Evolutionary conservation across 2,329 filamentous ascomycete genomes (phyloP).

Genomic region (Aspergillus tanneri): DNA sequence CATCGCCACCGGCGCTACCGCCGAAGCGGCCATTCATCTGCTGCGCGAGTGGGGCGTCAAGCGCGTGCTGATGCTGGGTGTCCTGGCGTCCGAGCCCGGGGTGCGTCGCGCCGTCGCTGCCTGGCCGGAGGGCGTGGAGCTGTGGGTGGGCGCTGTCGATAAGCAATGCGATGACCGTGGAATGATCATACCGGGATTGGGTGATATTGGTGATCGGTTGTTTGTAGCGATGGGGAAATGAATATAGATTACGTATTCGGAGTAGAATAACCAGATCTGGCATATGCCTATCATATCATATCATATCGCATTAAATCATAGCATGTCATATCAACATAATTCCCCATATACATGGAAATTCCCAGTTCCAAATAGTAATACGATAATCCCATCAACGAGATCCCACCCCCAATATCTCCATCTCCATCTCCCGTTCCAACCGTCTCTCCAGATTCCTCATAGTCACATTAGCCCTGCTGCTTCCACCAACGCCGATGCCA

Average conservation of each 20-base stretch:
- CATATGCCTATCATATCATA: background rate
- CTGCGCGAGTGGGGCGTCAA: constrained; percentile 89
- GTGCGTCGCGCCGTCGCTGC: constrained; percentile 68
- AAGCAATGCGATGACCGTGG: constrained; percentile 68
- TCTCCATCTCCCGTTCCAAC: constrained; percentile 4
- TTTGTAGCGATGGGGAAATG: constrained; percentile 87
- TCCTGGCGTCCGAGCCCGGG: constrained; percentile 73
- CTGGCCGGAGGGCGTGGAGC: constrained; percentile 62
- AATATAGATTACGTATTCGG: background rate
- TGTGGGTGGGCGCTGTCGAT: constrained; percentile 84
- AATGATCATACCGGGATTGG: constrained; percentile 87
- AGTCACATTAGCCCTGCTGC: background rate
- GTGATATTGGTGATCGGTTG: constrained; percentile 85
- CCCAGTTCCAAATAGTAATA: background rate
- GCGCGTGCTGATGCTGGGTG: constrained; percentile 70
- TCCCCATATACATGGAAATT: background rate
- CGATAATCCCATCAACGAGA: background rate
- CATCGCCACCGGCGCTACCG: constrained; percentile 90
- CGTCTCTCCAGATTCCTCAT: background rate
- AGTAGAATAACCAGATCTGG: background rate
- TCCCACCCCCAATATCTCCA: constrained; percentile 6
- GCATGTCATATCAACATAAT: background rate
- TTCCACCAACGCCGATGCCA: constrained; percentile 5
- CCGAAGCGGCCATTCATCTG: constrained; percentile 83
- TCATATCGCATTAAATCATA: background rate